Base-by-base conservation (phyloP, 2,329 filamentous ascomycete species). In the Penicillium sp. region DNA sequence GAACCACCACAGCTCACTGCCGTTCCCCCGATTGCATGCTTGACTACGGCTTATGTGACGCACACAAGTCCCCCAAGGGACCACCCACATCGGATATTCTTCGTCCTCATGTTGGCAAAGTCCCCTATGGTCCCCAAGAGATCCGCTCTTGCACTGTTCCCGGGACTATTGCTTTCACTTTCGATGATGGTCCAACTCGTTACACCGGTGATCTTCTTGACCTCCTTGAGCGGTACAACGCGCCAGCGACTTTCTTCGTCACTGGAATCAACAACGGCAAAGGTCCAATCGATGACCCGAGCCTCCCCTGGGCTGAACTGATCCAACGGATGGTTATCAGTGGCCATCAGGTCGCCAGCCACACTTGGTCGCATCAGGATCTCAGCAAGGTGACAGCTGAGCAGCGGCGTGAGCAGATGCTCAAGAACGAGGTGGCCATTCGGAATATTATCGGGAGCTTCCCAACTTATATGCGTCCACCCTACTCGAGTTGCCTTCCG, bases 171-270 rank as follows among this genome's bases (percentile, higher is more conserved):
- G 88, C 88, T 17, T 72, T 90, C 57, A 90, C 87, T 0, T 90
- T 84, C 65, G 88, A 90, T 65, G 88, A 90, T 70, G 88, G 88
- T 1, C 88, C 87, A 22, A 84, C 84, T 63, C 73, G 80, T 20
- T 88, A 86, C 72, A 90, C 87, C 1, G 74, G 76, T 42, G 82
- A 87, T 61, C 80, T 90, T 12, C 79, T 90, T 12, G 84, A 89
- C 67, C 78, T 88, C 55, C 79, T 90, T 48, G 80, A 81, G 60
- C 78, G 76, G 28, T 87, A 88, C 68, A 77, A 82, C 31, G 86
- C 85, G 14, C 87, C 85, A 63, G 88, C 86, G 1, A 90, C 88
- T 1, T 90, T 90, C 71, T 90, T 89, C 73, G 79, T 90, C 61
- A 85, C 77, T 12, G 81, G 81, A 4, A 74, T 79, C 54, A 81